These are phyloP conservation scores for Spirogloea muscicola DNA, from an alignment of 139 green algal species.

Conservation along the genomic window DNA sequence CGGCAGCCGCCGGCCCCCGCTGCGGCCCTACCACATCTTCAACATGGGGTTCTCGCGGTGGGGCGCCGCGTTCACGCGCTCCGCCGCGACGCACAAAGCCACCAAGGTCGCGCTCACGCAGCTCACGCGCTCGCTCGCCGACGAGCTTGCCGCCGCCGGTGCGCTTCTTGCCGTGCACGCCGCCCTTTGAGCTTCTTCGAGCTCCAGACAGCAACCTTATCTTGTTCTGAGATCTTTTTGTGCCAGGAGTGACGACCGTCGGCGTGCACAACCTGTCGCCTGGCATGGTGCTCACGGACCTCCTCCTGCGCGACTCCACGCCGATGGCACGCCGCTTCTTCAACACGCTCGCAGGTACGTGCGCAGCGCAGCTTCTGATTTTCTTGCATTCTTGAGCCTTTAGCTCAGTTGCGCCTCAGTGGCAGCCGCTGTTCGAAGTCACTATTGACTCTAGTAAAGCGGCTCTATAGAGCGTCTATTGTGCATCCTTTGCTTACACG, in stretches of 20 bases:
- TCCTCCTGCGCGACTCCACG: conserved; percentile 57
- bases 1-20: neutral
- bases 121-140: conserved; percentile 53
- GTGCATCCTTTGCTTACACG: neutral
- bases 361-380: neutral
- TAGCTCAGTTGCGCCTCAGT: neutral
- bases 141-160: conserved; percentile 49
- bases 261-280: conserved; percentile 66
- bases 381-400: too few relatives aligned
- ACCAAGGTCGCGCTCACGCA: conserved; percentile 61
- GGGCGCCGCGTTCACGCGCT: conserved; percentile 51
- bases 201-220: too few relatives aligned
- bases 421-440: neutral
- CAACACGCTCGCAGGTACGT: conserved; percentile 61
- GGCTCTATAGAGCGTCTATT: neutral
- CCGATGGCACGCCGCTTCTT: conserved; percentile 61
- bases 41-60: conserved; percentile 50
- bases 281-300: conserved; percentile 61
- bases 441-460: neutral
- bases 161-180: too few relatives aligned
- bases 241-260: conserved; percentile 47
- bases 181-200: too few relatives aligned
- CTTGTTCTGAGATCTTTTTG: too few relatives aligned
- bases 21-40: conserved; percentile 12
- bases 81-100: conserved; percentile 57